Base-by-base conservation (phyloP, 2,329 filamentous ascomycete genomes). In the Uncinocarpus reesii region DNA sequence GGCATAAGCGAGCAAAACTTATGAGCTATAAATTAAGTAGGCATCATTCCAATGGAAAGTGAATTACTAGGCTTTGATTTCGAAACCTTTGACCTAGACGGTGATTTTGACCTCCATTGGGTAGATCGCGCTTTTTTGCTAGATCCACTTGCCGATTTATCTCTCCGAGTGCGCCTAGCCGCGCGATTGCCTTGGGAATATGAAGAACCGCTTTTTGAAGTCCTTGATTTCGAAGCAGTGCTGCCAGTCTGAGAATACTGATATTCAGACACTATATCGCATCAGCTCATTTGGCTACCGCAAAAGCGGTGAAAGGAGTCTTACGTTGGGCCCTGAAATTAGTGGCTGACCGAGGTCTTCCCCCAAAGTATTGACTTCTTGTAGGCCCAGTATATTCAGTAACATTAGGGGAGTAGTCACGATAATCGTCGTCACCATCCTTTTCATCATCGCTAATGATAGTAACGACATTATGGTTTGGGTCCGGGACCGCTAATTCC, bases 381-480 rank as follows among this genome's bases (percentile, higher is more conserved):
- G 29, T 32, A 16, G 10, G 21, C n/a, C 16, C 13, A 21, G 43
- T 31, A 15, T 20, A 31, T 8, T 42, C 37, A 13, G 44, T 44
- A 10, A 24, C 34, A 28, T 23, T 31, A 26, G 26, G 40, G n/a
- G n/a, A n/a, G 18, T 42, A 32, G n/a, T 48, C 51, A 13, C 52
- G 54, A 15, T 55, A 54, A 26, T 55, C 51, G 10, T 50, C 37
- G 26, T 56, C 55, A 53, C 56, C 60, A 48, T 62, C 63, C 24
- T 47, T 26, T 32, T 62, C 62, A 5, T 71, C 68, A 28, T 70
- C 66, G 36, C 66, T 69, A 41, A 64, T 67, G 45, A 70, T 60
- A 46, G 65, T 66, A 52, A 71, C 64, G 43, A 68, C 68, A 52
- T 70, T 72, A 43, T 71, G 69, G 35, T 71, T 70, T 7, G 63